phyloP scores from a whole-genome alignment of 352 stramenopile genomes.

The Pythium inflatum region DNA sequence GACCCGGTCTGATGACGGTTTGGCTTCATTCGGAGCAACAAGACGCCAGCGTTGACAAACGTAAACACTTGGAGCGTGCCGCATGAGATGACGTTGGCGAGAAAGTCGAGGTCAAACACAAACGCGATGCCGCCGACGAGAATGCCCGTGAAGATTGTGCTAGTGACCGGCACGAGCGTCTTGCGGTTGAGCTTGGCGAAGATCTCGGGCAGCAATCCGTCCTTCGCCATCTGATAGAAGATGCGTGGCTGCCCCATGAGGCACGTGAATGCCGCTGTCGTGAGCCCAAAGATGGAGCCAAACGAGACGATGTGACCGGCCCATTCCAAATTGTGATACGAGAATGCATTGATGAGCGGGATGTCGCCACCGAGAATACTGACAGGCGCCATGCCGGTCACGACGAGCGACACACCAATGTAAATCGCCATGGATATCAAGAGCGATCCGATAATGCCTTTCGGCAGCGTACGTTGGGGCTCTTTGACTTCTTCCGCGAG shows the following conservation, averaged over 20 bases:
- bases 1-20: conserved; percentile 34
- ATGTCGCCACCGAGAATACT: conserved; percentile 73
- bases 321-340: conserved; percentile 72
- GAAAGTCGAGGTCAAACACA: conserved; percentile 89
- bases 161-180: conserved; percentile 71
- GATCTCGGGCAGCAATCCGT: conserved; percentile 70
- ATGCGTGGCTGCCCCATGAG: conserved; percentile 93
- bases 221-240: conserved; percentile 92
- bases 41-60: conserved; percentile 92
- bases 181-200: conserved; percentile 65
- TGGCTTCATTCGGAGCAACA: conserved; percentile 76
- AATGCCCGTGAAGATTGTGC: conserved; percentile 90
- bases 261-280: conserved; percentile 89
- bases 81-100: conserved; percentile 92
- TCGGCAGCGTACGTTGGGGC: conserved; percentile 88
- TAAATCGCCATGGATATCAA: conserved; percentile 93
- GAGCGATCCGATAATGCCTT: conserved; percentile 92
- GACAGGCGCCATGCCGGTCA: conserved; percentile 87
- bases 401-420: conserved; percentile 85
- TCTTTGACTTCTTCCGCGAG: conserved; percentile 91
- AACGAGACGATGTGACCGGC: conserved; percentile 87
- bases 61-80: conserved; percentile 92
- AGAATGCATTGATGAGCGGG: conserved; percentile 85
- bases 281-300: conserved; percentile 93
- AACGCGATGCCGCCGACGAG: conserved; percentile 82